These are phyloP conservation scores for Fusarium humuli DNA, from an alignment of 2,329 filamentous ascomycete species.

Conservation along the genomic window DNA sequence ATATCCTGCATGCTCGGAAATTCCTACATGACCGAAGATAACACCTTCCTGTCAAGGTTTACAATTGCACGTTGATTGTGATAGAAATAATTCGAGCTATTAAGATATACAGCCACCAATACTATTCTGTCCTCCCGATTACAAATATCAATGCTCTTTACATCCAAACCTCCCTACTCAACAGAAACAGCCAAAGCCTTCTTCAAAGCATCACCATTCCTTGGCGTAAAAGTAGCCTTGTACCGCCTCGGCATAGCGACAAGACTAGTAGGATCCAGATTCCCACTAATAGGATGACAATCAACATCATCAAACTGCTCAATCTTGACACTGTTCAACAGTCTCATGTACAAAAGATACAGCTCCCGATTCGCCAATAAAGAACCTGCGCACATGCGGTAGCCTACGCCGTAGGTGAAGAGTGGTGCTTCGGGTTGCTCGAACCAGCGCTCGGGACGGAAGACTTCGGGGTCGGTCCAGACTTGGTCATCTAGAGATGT, in stretches of 20 bases:
- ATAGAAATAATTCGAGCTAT: no score
- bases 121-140: no score
- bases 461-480: constrained; percentile 63
- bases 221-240: constrained; percentile 68
- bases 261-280: constrained; percentile 70
- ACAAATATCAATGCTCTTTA: no score
- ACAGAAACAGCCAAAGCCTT: constrained; percentile 19
- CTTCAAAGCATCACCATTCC: constrained; percentile 44
- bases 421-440: constrained; percentile 69
- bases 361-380: constrained; percentile 71
- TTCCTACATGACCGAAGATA: neutral
- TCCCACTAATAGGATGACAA: constrained; percentile 69
- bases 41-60: neutral
- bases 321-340: constrained; percentile 71
- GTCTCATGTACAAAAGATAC: constrained; percentile 72
- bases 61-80: neutral
- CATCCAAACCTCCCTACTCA: neutral
- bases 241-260: constrained; percentile 71
- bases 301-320: constrained; percentile 65
- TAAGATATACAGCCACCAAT: no score
- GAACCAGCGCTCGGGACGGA: constrained; percentile 68
- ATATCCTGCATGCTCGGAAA: neutral
- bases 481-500: constrained; percentile 28
- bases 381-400: constrained; percentile 73
- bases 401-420: constrained; percentile 74